Conservation (phyloP, 2,329 filamentous ascomycete species). For the Exophiala oligosperma region DNA sequence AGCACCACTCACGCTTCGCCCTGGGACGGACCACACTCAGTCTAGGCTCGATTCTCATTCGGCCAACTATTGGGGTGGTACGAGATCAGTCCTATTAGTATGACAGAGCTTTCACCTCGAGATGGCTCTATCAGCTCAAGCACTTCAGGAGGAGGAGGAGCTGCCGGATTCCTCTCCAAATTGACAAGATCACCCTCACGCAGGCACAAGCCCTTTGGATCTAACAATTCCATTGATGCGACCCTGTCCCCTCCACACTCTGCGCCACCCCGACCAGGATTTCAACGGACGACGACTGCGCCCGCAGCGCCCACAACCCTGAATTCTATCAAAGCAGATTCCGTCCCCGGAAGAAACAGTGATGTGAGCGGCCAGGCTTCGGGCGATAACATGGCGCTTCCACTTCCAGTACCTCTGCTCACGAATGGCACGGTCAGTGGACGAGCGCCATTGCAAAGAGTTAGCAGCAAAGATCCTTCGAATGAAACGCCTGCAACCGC, state of each 20-base stretch:
- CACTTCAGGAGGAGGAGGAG: conserved; percentile 21
- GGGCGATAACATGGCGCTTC: conserved; percentile 17
- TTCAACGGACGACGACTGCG: conserved; percentile 20
- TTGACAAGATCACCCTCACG: conserved; percentile 28
- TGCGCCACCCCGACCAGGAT: conserved; percentile 16
- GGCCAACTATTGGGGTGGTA: conserved; percentile 11
- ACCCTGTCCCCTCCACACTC: conserved; percentile 18
- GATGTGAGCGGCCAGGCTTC: conserved; percentile 15
- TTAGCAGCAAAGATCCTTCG: conserved; percentile 9
- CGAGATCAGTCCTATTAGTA: conserved; percentile 8
- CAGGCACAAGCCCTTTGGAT: conserved; percentile 26
- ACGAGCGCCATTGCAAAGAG: conserved; percentile 13
- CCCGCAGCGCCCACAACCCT: conserved; percentile 16
- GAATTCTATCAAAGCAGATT: conserved; percentile 17
- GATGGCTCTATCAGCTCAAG: conserved; percentile 21
- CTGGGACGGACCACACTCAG: conserved; percentile 4
- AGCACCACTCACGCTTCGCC: conserved; percentile 8
- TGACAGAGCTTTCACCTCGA: conserved; percentile 21
- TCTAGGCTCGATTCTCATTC: conserved; percentile 9
- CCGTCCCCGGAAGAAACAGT: conserved; percentile 18
- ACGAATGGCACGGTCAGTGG: conserved; percentile 1
- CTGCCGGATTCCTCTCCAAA: conserved; percentile 27
- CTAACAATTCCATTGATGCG: conserved; percentile 23
- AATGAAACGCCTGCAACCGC: conserved; percentile 1
- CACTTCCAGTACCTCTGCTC: conserved; percentile 5